Base-by-base conservation (phyloP, 2,329 filamentous ascomycete genomes). In the Aspergillus ruber region DNA sequence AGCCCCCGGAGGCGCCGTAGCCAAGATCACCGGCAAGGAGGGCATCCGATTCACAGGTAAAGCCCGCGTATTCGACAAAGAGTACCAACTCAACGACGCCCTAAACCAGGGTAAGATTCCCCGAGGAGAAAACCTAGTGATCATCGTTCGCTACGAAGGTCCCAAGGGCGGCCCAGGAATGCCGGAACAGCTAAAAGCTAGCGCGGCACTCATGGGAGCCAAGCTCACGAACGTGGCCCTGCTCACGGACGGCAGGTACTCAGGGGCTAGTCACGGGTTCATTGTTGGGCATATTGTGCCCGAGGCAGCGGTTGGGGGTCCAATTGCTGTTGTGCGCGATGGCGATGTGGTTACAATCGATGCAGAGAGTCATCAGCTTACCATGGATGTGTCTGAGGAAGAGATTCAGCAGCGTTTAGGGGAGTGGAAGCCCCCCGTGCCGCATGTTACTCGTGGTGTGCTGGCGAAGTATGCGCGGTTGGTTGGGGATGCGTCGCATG, bases 1-100 rank as follows among this genome's bases (percentile, higher is more conserved):
- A 27, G 88, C 90, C 2, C 91, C 91, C 1, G 86, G 83, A 9
- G 91, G 91, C 29, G 87, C 90, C 1, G 90, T 97, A 1, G 90
- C 90, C 50, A 97, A 97, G 70, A 96, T 97, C 68, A 96, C 91
- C 0, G 91, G 91, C 32, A 96, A 96, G 67, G 91, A 97, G 68
- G 91, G 91, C 2, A 78, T 90, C 6, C 75, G 72, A 10, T 97
- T 97, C 69, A 84, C 78, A 0, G 91, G 91, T 43, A 82, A 82
- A 54, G 91, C 89, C 0, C 79, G 83, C 17, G 88, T 94, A 41
- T 97, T 93, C 67, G 76, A 96, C 69, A 91, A 93, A 62, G 91
- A 96, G 69, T 77, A 83, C 56, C 78, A 84, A 56, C 82, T 96
- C 40, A 83, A 94, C 65, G 71, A 76, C 0, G 90, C 90, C 0